Base-by-base conservation (phyloP, 306 rosid species). In the Alnus glutinosa region DNA sequence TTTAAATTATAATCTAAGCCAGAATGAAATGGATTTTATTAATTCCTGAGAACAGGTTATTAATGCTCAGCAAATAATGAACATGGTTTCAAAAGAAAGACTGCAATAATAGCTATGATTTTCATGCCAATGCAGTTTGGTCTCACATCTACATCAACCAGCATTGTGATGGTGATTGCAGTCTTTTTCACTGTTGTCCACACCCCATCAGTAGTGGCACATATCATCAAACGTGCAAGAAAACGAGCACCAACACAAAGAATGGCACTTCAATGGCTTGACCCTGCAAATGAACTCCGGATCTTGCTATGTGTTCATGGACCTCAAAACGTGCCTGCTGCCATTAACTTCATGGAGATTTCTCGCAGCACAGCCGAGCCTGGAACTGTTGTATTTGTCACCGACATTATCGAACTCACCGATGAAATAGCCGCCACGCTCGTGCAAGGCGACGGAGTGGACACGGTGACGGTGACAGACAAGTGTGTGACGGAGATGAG, bases 271-370 rank as follows among this genome's bases (percentile, higher is more conserved):
- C 89, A 93, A 42, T 73, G 89, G 70, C 92, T 93, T 5, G 87
- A 87, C 50, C 98, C 97, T 2, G 77, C 86, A 48, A 82, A 70
- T 3, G 94, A 91, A 78, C 83, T 95, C 44, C 87, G 83, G 37
- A 81, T 95, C 62, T 81, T 95, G 50, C 69, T 91, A 6, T 93
- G 96, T 52, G 71, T 95, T 72, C 94, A 95, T 59, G 98, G 98
- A 67, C 89, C 86, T 23, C 89, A 89, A 3, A 90, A 91, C 73
- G 80, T 85, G 52, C 70, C 84, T 32, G 81, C 91, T 36, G 76
- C 87, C 78, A 82, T 93, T 37, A 95, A 93, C 92, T 84, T 95
- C 77, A 84, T 93, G 87, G 99, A 95, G 86, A 90, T 95, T 67
- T 84, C 96, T 19, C 77, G 93, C 28, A 96, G 97, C 55, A 23